A percentile compares a stretch with the other conserved stretches of the same genome.
phyloP scores from a whole-genome alignment of 1,284 basidiomycete species.

The Papiliotrema terrestris region DNA sequence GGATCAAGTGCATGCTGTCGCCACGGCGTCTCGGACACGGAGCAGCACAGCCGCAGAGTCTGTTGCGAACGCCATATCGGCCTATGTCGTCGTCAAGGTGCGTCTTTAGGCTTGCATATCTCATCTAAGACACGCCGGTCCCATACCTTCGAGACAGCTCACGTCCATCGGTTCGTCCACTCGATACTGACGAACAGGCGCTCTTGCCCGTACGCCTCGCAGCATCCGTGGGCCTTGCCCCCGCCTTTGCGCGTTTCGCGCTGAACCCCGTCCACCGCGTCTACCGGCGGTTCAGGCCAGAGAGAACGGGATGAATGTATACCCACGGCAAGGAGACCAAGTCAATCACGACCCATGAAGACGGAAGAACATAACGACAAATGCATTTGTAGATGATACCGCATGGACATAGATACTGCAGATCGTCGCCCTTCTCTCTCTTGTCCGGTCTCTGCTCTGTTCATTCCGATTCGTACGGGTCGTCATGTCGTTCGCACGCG shows the following conservation, averaged over 20 bases:
- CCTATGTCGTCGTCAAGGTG: constrained; percentile 82
- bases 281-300: constrained; percentile 7
- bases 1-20: too few species aligned
- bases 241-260: constrained; percentile 64
- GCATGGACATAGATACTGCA: not conserved
- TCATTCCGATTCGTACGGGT: too few species aligned
- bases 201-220: constrained; percentile 72
- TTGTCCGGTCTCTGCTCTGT: not conserved
- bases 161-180: not conserved
- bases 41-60: constrained; percentile 27
- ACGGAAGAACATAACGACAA: not conserved
- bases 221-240: constrained; percentile 68
- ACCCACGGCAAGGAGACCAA: not conserved
- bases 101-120: too few species aligned
- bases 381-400: not conserved
- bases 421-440: not conserved
- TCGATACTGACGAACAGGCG: constrained; percentile 54
- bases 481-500: too few species aligned
- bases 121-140: too few species aligned
- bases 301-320: not conserved
- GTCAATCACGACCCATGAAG: not conserved
- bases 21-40: not conserved
- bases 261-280: constrained; percentile 57
- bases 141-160: not conserved
- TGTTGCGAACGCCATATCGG: constrained; percentile 60